Evolutionary conservation across 306 rosid genomes (phyloP).

Genomic region (Argentina anserina): DNA sequence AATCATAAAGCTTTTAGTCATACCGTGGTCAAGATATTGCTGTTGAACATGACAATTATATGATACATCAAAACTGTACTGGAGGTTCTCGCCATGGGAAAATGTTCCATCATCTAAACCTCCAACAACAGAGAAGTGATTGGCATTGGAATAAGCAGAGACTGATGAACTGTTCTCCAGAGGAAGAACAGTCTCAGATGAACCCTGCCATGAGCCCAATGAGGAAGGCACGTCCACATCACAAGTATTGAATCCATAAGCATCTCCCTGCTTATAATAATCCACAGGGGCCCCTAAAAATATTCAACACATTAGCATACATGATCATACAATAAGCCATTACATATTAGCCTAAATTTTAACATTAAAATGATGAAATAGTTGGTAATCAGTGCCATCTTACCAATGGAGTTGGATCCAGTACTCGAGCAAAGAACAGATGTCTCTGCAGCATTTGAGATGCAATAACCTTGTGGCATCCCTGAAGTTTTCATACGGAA

Average conservation of each 20-base stretch:
- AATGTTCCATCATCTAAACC: slow-evolving; percentile 13
- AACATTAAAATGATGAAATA: neutral
- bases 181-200: slow-evolving; percentile 15
- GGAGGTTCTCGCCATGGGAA: slow-evolving; percentile 7
- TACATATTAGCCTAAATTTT: neutral
- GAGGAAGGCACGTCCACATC: slow-evolving; percentile 1
- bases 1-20: neutral
- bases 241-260: slow-evolving; percentile 3
- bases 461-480: slow-evolving; percentile 1
- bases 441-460: neutral
- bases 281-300: slow-evolving; percentile 3
- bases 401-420: neutral
- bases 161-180: slow-evolving; percentile 22
- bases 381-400: neutral
- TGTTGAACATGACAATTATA: slow-evolving; percentile 16
- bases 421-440: neutral
- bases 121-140: slow-evolving; percentile 17
- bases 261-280: slow-evolving; percentile 11
- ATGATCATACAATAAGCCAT: neutral
- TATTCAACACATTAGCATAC: neutral
- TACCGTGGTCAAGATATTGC: slow-evolving; percentile 30
- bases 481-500: slow-evolving; percentile 5
- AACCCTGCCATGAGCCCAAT: neutral
- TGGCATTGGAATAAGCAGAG: slow-evolving; percentile 13
- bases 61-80: slow-evolving; percentile 15